Evolutionary conservation across 176 grass and related monocot genomes (phyloP).

Genomic region (Thinopyrum elongatum): DNA sequence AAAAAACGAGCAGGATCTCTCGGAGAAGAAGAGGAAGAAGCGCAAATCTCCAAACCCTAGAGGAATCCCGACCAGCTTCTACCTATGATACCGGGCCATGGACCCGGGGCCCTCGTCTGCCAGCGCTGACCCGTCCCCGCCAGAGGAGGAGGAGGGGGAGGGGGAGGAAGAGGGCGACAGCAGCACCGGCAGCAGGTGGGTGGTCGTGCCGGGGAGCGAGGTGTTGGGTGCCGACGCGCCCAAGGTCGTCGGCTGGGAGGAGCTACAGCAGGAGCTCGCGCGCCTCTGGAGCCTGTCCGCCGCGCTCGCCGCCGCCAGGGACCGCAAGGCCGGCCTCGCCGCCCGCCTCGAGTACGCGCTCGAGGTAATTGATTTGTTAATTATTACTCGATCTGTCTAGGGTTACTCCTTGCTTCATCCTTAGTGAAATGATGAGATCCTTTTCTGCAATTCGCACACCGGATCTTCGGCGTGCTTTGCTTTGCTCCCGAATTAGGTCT

Average conservation of each 20-base stretch:
- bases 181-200: slow-evolving; percentile 26
- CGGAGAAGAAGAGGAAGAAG: neutral
- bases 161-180: neutral
- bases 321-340: slow-evolving; percentile 57
- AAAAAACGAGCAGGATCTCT: slow-evolving; percentile 9
- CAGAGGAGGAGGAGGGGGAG: slow-evolving; percentile 23
- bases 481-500: neutral
- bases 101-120: slow-evolving; percentile 30
- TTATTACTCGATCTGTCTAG: neutral
- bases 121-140: slow-evolving; percentile 16
- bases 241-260: slow-evolving; percentile 78
- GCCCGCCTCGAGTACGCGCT: slow-evolving; percentile 57
- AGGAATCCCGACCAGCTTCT: neutral
- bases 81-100: slow-evolving; percentile 32
- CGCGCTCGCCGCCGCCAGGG: slow-evolving; percentile 41
- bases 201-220: slow-evolving; percentile 36
- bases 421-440: neutral
- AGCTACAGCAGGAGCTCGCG: slow-evolving; percentile 92
- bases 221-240: slow-evolving; percentile 47
- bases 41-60: slow-evolving; percentile 16
- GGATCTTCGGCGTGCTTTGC: neutral
- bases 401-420: neutral
- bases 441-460: neutral
- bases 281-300: slow-evolving; percentile 76
- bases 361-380: slow-evolving; percentile 39